phyloP scores from a whole-genome alignment of 208 protist genomes.

The Trichomonas vaginalis region DNA sequence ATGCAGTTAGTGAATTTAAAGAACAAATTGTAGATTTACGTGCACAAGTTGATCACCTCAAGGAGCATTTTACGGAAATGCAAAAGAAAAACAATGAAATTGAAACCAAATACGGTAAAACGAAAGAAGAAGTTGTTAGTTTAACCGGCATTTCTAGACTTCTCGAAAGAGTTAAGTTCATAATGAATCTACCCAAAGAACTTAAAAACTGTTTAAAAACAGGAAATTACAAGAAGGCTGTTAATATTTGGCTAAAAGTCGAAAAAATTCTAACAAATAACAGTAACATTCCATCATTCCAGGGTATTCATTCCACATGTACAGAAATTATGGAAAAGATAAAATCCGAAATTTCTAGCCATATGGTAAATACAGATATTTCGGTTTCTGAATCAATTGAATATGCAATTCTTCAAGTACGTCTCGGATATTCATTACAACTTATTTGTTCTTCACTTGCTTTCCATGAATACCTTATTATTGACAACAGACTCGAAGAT shows the following conservation, averaged over 20 bases:
- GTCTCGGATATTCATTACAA: neutral
- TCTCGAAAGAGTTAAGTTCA: neutral
- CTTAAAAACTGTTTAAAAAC: neutral
- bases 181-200: neutral
- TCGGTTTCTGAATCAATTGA: neutral
- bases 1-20: neutral
- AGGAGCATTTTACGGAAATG: neutral
- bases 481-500: neutral
- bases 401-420: neutral
- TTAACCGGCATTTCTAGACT: neutral
- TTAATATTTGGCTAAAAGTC: neutral
- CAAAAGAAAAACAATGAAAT: neutral
- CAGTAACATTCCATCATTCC: neutral
- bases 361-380: neutral
- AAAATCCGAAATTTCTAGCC: neutral
- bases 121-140: neutral
- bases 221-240: neutral
- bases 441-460: neutral
- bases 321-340: neutral
- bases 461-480: neutral
- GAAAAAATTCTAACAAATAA: neutral
- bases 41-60: neutral
- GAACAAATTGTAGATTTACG: neutral
- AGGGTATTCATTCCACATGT: neutral
- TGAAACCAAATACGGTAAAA: neutral